Evolutionary conservation across 495 filamentous ascomycete species (phyloP), one percentile per base, ranked within the genome.

Genomic region (Hyaloscypha hepaticicola): DNA sequence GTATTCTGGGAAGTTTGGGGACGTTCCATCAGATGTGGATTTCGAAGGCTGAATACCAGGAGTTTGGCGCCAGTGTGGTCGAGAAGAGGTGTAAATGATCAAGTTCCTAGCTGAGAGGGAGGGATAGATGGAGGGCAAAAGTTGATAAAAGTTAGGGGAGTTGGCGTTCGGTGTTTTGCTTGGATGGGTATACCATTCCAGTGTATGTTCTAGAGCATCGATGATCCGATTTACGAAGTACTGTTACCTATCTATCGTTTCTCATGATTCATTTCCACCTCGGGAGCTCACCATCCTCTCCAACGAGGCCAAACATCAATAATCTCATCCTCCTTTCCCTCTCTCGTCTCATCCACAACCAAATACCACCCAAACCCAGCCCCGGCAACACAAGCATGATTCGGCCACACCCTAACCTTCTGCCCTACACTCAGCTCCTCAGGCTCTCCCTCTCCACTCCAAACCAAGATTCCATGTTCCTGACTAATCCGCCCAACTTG

Each of bases 1-100:
- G 93, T 79, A 97, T 99, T 68, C 78, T 98, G 70, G 94, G 90
- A 3, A 97, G 93, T 77, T 76, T 99, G 79, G 96, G 96, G 9
- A 96, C 92, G n/a, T 99, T 99, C 76, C 95, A 99, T 79, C 94
- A 97, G 73, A 90, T 98, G 90, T 99, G 95, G 95, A 93, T 99
- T 66, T 92, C 88, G 21, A 87, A 79, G 74, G 89, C 90, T 77
- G 89, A 92, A 80, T 92, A 92, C 75, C 87, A 90, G 64, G 89
- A 92, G 77, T 88, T 89, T 73, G 89, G 89, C 14, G 70, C 80
- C 0, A 80, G 79, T 12, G 86, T 92, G 66, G 87, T 92, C 21
- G 89, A 92, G 80, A 91, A 90, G 82, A 80, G 89, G 63, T 91
- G 89, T 74, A 90, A 89, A 77, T 92, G 83, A n/a, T n/a, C n/a